phyloP scores from a whole-genome alignment of 805 yeast species.

The Pichia manshurica region DNA sequence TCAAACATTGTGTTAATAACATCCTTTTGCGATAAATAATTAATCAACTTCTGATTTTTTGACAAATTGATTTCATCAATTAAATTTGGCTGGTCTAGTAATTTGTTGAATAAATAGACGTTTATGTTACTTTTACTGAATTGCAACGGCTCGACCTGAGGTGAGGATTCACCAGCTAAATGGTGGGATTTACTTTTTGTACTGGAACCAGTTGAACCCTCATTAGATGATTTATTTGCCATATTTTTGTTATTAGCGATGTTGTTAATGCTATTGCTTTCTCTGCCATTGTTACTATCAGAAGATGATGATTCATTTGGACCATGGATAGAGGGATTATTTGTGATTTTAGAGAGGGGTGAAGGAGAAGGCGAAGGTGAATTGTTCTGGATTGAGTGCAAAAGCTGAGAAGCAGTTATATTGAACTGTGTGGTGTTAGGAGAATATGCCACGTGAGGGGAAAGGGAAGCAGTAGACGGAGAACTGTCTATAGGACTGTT shows the following conservation, averaged over 20 bases:
- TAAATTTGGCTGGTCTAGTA: conserved; percentile 33
- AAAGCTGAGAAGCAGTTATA: conserved; percentile 30
- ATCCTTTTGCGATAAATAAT: conserved; percentile 28
- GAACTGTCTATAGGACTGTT: conserved; percentile 5
- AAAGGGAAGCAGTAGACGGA: conserved; percentile 15
- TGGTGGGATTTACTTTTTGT: not conserved
- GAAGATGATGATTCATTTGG: conserved; percentile 1
- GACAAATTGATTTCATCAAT: conserved; percentile 32
- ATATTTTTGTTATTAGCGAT: not conserved
- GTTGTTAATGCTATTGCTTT: not conserved
- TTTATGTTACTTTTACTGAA: conserved; percentile 9
- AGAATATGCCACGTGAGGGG: conserved; percentile 21
- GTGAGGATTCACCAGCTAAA: not conserved
- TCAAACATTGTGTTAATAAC: conserved; percentile 28
- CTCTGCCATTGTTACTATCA: not conserved
- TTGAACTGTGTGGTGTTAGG: conserved; percentile 20
- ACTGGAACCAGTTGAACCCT: not conserved
- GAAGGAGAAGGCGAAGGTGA: conserved; percentile 12
- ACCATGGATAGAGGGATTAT: not conserved
- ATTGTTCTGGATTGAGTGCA: conserved; percentile 31
- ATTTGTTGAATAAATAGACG: conserved; percentile 27
- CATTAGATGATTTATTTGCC: not conserved
- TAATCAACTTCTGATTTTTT: conserved; percentile 30
- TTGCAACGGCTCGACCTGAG: not conserved
- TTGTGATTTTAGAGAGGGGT: conserved; percentile 7